These are phyloP conservation scores for Sapria himalayana DNA, from an alignment of 345 rosid genomes.

Conservation along the genomic window DNA sequence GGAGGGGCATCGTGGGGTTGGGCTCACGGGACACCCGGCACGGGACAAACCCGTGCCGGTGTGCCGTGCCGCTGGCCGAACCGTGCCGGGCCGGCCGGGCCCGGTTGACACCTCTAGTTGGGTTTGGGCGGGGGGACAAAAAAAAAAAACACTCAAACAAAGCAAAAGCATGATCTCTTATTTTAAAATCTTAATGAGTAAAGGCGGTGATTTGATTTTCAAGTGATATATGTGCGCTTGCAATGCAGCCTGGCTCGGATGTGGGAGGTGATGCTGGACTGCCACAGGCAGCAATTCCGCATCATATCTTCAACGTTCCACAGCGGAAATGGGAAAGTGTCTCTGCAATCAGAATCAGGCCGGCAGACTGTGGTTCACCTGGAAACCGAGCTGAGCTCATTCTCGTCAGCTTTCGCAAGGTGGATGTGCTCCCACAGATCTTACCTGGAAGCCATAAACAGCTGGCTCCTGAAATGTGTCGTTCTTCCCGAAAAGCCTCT, in stretches of 20 bases:
- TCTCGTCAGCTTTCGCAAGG: constrained; percentile 50
- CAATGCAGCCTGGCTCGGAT: constrained; percentile 72
- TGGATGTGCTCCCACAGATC: constrained; percentile 60
- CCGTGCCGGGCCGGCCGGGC: too few relatives aligned
- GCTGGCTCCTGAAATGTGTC: constrained; percentile 61
- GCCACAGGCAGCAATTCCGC: constrained; percentile 56
- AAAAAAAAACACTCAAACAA: too few relatives aligned
- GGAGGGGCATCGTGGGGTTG: too few relatives aligned
- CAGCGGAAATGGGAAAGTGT: constrained; percentile 21
- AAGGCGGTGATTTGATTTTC: too few relatives aligned
- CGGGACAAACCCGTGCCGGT: too few relatives aligned
- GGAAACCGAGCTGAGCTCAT: constrained; percentile 32
- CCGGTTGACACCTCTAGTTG: too few relatives aligned
- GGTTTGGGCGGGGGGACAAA: too few relatives aligned
- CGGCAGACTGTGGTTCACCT: constrained; percentile 43
- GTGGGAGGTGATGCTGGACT: constrained; percentile 91
- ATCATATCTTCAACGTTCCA: constrained; percentile 32
- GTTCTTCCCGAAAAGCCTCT: constrained; percentile 12
- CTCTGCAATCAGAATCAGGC: constrained; percentile 41
- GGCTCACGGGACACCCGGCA: too few relatives aligned
- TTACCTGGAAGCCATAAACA: constrained; percentile 39
- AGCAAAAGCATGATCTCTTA: too few relatives aligned
- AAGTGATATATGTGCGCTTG: too few relatives aligned
- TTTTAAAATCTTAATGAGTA: too few relatives aligned
- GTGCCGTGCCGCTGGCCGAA: too few relatives aligned